Evolutionary conservation across 2,329 filamentous ascomycete genomes (phyloP).

Genomic region (Monascus ruber): DNA sequence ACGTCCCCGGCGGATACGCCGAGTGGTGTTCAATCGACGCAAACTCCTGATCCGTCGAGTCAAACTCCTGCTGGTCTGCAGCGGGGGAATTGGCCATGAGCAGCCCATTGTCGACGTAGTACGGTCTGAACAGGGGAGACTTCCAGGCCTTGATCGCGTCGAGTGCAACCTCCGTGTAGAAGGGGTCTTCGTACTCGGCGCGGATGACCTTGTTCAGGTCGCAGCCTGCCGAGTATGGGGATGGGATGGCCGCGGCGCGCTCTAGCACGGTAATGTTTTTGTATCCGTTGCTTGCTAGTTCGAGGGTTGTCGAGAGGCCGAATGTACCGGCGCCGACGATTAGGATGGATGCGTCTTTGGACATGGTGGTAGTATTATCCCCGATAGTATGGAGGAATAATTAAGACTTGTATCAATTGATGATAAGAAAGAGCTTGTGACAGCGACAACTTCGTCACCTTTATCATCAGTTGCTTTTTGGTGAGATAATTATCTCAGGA

Average conservation of each 20-base stretch:
- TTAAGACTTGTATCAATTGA: no score
- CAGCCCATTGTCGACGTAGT: slow-evolving; percentile 26
- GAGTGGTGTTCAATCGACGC: slow-evolving; percentile 22
- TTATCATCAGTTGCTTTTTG: no score
- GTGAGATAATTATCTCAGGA: no score
- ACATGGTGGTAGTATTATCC: no score
- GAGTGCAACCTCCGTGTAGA: slow-evolving; percentile 58
- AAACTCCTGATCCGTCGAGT: slow-evolving; percentile 30
- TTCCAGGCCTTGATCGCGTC: slow-evolving; percentile 54
- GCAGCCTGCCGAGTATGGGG: slow-evolving; percentile 3
- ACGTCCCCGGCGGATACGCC: slow-evolving; percentile 27
- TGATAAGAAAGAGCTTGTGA: no score
- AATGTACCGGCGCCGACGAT: slow-evolving; percentile 45
- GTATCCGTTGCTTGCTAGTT: slow-evolving; percentile 27
- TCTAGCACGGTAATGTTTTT: slow-evolving; percentile 38
- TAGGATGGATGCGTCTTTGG: slow-evolving; percentile 4
- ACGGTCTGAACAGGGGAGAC: slow-evolving; percentile 28
- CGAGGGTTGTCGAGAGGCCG: slow-evolving; percentile 36
- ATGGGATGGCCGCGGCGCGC: slow-evolving; percentile 2
- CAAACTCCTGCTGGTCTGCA: slow-evolving; percentile 34
- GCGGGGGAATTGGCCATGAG: slow-evolving; percentile 20
- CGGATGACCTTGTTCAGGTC: slow-evolving; percentile 45
- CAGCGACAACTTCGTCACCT: no score
- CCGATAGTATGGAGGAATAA: no score
- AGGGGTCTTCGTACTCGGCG: slow-evolving; percentile 62